Evolutionary conservation across 2,329 filamentous ascomycete species (phyloP), one percentile per base, ranked within the genome.

Genomic region (Penicillium expansum): DNA sequence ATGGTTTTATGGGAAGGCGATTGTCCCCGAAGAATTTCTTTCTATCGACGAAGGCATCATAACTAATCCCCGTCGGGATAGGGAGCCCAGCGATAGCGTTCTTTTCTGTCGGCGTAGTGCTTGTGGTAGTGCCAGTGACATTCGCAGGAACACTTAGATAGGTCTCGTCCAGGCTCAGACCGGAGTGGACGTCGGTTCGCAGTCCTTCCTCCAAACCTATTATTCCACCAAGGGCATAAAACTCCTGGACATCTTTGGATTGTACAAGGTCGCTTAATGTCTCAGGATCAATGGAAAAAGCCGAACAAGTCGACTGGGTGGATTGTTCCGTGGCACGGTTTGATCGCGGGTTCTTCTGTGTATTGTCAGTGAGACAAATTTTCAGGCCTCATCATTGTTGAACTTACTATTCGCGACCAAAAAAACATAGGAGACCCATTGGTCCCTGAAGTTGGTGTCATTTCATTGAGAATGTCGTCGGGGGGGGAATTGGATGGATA

Each of bases 21-120:
- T 91, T 91, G 60, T 84, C 80, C 53, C 81, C 82, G 66, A 83
- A 90, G 14, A 88, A 77, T 35, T 83, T 81, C 63, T 81, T 85
- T 32, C 87, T 81, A 61, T 89, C 86, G 22, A 67, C 64, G 57
- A 54, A 57, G 10, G 30, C 13, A 29, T 57, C 24, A 22, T 33
- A 11, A n/a, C 22, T 9, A 4, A 24, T 18, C 1, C 42, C 43
- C 16, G 35, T 9, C 4, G 14, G 11, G 5, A 38, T 14, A 32
- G 6, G 13, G 3, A 6, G 30, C 5, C 39, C 37, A 44, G 50
- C 14, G 35, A 42, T 4, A n/a, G 16, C 8, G 6, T 11, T 16
- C 13, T 54, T 57, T 10, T 57, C 55, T 29, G 43, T 24, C 5
- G 37, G 45, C 1, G 18, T n/a, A 5, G 50, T 27, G 18, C 18